Base-by-base conservation (phyloP, 305 asterid species). In the Solanum hybrid region DNA sequence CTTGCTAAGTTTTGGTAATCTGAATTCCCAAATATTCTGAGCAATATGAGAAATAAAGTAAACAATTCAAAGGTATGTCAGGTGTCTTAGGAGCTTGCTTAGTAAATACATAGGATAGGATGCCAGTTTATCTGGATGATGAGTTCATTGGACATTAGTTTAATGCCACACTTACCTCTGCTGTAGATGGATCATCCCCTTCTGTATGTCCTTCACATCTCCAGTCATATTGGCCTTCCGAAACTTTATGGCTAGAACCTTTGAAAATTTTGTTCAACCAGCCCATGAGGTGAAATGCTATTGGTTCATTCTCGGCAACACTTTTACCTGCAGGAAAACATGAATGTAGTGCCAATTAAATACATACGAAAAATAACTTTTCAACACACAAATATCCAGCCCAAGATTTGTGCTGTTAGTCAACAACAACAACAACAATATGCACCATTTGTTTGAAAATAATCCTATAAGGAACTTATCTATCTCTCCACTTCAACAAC, bases 211-310 rank as follows among this genome's bases (percentile, higher is more conserved):
- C 91, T 91, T 91, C 97, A 91, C 92, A 92, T 89, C 94, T 94
- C 95, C 94, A 91, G 89, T 94, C 94, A 90, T 91, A 90, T 65
- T 33, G 94, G 77, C 96, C 95, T 90, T 96, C 96, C n/a, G 97
- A 92, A 90, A 95, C 91, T 86, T 94, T 94, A 83, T 94, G 97
- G 86, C 92, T 92, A 41, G 97, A 95, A 82, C 95, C 97, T 93
- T 94, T 95, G 91, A 97, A 95, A 88, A 97, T 95, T 93, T 96
- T 96, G 93, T 95, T 96, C 89, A 97, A 94, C 99, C 99, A 97
- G 88, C 99, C 97, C 99, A 97, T 97, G 91, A 92, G 33, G 76
- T 39, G 87, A 90, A 90, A 89, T 87, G 90, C 79, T 87, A 90
- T 78, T 79, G 75, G 92, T 81, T 85, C 93, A 91, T 93, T 89